Base-by-base conservation (phyloP, 768 basidiomycete species). In the Artomyces pyxidatus region DNA sequence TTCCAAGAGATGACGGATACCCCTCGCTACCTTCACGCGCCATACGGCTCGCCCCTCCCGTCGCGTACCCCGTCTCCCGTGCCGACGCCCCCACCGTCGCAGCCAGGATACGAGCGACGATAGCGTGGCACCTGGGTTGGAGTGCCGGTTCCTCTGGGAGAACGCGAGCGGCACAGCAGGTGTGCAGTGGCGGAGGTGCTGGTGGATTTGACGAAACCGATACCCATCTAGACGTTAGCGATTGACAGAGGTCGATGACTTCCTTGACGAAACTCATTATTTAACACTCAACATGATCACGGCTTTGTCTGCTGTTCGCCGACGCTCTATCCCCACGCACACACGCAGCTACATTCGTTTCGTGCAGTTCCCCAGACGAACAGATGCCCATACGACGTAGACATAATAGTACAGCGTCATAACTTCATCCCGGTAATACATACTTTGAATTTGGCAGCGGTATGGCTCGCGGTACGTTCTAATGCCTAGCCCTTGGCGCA, bases 11-110 rank as follows among this genome's bases (percentile, higher is more conserved):
- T 65, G 61, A 56, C 63, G 48, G 65, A 68, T 23, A 76, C 74
- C 28, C 57, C 63, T 46, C 70, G 73, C 39, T 75, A 76, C 56
- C 69, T 76, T 52, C 67, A 62, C 38, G 74, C 74, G 37, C 73
- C 74, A 22, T 75, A 75, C 43, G 73, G 73, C 19, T 76, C 74
- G 17, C 73, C 74, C 4, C 70, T 67, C 53, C 74, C 72, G 10
- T 75, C 74, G 28, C 71, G 73, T 21, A 69, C 74, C 37, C 71
- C 73, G 2, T 75, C 74, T 1, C 73, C 74, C 38, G 12, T 56
- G 61, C 58, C 64, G 50, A 28, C 42, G n/a, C 30, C 37, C 45
- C 55, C 62, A 7, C 53, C 51, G 30, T 53, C 55, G 27, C 56
- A 40, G 19, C 51, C 37, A 28, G 12, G 29, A n/a, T 39, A 46